Percentiles rank a stretch among this genome's conserved stretches.
phyloP scores from a whole-genome alignment of 345 rosid species.

The Tarenaya hassleriana region DNA sequence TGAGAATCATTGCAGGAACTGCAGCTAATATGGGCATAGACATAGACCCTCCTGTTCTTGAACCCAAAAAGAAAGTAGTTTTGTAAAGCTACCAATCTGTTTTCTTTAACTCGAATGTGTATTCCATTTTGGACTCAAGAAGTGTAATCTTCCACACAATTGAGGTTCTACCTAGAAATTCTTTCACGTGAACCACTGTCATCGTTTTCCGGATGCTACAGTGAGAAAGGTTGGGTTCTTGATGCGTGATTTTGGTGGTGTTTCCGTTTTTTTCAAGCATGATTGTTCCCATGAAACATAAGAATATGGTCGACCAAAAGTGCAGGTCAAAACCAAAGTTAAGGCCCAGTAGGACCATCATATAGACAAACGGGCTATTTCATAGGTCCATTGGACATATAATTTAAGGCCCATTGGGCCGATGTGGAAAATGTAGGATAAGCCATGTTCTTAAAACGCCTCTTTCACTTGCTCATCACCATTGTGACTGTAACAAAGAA shows the following conservation, averaged over 20 bases:
- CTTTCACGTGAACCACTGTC: too few relatives aligned
- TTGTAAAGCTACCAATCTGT: slow-evolving; percentile 17
- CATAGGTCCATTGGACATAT: too few relatives aligned
- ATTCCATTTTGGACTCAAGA: neutral
- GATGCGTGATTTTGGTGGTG: too few relatives aligned
- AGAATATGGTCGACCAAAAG: too few relatives aligned
- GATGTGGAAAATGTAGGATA: too few relatives aligned
- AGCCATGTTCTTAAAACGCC: too few relatives aligned
- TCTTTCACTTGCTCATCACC: neutral
- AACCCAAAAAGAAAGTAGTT: slow-evolving; percentile 53
- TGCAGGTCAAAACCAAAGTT: too few relatives aligned
- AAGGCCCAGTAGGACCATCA: too few relatives aligned
- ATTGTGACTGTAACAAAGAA: neutral
- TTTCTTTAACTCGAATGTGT: slow-evolving; percentile 2
- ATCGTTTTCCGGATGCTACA: neutral
- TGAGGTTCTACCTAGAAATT: neutral
- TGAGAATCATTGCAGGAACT: slow-evolving; percentile 90
- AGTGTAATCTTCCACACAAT: neutral
- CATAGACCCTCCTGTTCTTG: slow-evolving; percentile 82
- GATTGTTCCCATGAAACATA: too few relatives aligned
- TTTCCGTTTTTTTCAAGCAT: too few relatives aligned
- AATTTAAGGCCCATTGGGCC: too few relatives aligned
- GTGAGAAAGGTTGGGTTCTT: neutral
- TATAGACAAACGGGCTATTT: too few relatives aligned
- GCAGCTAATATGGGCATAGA: slow-evolving; percentile 93